Conservation (phyloP, 257 asterid genomes). For the Plectranthus barbatus region DNA sequence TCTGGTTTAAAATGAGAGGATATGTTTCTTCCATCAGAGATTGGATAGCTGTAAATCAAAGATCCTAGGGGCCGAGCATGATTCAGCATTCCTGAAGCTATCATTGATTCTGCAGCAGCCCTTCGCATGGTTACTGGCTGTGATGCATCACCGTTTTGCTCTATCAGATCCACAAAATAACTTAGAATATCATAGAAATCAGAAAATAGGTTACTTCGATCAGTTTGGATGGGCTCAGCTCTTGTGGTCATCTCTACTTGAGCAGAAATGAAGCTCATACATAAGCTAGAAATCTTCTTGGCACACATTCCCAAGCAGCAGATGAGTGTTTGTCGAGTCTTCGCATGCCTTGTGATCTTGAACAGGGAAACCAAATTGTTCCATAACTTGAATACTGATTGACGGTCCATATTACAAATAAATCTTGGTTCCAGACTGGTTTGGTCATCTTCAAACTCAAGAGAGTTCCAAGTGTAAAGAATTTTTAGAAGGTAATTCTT, state of each 20-base stretch:
- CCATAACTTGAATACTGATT: slow-evolving; percentile 61
- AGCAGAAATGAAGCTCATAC: slow-evolving; percentile 29
- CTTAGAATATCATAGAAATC: slow-evolving; percentile 38
- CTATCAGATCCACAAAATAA: slow-evolving; percentile 56
- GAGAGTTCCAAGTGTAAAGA: slow-evolving; percentile 68
- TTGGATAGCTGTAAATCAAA: slow-evolving; percentile 20
- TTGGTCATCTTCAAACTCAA: slow-evolving; percentile 33
- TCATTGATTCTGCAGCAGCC: slow-evolving; percentile 82
- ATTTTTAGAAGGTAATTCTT: slow-evolving; percentile 62
- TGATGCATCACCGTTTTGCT: slow-evolving; percentile 57
- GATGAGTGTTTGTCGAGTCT: slow-evolving; percentile 60
- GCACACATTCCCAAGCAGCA: slow-evolving; percentile 91
- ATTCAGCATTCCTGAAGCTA: slow-evolving; percentile 69
- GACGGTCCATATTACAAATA: slow-evolving; percentile 42
- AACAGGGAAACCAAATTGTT: slow-evolving; percentile 58
- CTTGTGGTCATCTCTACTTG: slow-evolving; percentile 16
- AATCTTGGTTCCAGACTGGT: slow-evolving; percentile 27
- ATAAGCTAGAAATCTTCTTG: slow-evolving; percentile 42
- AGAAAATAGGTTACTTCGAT: slow-evolving; percentile 19
- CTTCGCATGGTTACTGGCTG: slow-evolving; percentile 67
- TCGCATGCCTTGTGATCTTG: slow-evolving; percentile 65
- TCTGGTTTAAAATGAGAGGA: slow-evolving; percentile 24
- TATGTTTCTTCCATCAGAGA: slow-evolving; percentile 22
- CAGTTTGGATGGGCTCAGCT: slow-evolving; percentile 21
- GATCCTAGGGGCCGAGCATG: slow-evolving; percentile 49